Evolutionary conservation across 2,329 filamentous ascomycete species (phyloP).

Genomic region (Cordyceps tenuipes): DNA sequence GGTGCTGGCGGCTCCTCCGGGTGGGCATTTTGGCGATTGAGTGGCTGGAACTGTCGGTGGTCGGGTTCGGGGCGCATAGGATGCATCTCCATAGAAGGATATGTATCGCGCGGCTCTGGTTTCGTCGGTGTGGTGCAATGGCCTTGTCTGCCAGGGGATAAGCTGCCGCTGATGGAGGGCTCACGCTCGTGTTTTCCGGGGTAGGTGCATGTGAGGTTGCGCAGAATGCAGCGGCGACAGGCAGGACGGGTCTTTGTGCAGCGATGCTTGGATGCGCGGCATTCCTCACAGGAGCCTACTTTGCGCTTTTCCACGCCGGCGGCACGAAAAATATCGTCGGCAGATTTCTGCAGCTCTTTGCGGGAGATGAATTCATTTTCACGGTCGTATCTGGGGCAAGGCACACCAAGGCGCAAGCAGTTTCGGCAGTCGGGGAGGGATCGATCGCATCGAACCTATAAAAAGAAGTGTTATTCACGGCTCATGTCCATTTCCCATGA

Average conservation of each 20-base stretch:
- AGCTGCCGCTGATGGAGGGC: conserved; percentile 6
- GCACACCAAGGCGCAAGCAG: conserved; percentile 19
- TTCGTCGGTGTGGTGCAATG: background rate
- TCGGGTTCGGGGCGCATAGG: conserved; percentile 5
- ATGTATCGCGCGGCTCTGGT: conserved; percentile 3
- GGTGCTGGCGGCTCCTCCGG: background rate
- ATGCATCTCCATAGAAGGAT: conserved; percentile 1
- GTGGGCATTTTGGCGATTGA: conserved; percentile 1
- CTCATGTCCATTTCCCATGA: background rate
- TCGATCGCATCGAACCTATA: conserved; percentile 20
- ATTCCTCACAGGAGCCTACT: conserved; percentile 22
- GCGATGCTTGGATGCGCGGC: conserved; percentile 20
- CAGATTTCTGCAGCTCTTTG: conserved; percentile 17
- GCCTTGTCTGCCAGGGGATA: background rate
- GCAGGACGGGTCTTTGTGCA: conserved; percentile 20
- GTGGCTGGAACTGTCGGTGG: conserved; percentile 10
- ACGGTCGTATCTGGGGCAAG: conserved; percentile 19
- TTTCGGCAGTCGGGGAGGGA: conserved; percentile 16
- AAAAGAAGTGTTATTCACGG: background rate
- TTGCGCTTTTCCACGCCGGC: conserved; percentile 21
- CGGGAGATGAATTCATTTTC: conserved; percentile 16
- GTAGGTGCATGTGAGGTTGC: conserved; percentile 17
- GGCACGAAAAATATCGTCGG: conserved; percentile 21
- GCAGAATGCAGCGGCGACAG: conserved; percentile 21
- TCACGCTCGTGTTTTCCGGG: conserved; percentile 12